These are phyloP conservation scores for Dendrostoma leiphaemia DNA, from an alignment of 2,329 filamentous ascomycete species.

Conservation along the genomic window DNA sequence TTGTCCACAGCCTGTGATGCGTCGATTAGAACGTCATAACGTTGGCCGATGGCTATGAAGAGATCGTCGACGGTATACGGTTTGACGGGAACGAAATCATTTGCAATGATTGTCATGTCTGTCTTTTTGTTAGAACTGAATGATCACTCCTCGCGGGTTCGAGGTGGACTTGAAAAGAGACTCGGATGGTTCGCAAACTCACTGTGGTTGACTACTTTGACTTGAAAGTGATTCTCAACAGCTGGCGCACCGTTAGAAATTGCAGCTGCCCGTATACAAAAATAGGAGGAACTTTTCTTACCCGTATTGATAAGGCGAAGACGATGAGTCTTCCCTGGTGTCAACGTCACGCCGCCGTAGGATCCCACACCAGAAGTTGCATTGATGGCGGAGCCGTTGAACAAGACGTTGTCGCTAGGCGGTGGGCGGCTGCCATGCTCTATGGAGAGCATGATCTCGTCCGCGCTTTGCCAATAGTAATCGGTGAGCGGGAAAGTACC, in stretches of 20 bases:
- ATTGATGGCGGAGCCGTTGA: slow-evolving; percentile 42
- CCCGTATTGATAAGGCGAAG: slow-evolving; percentile 49
- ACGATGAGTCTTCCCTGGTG: slow-evolving; percentile 44
- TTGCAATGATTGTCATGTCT: slow-evolving; percentile 48
- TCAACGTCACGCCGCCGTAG: slow-evolving; percentile 35
- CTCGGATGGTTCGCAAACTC: no score
- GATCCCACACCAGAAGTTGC: slow-evolving; percentile 27
- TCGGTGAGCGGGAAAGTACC: slow-evolving; percentile 49
- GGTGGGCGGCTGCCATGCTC: slow-evolving; percentile 26
- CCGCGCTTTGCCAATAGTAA: slow-evolving; percentile 42
- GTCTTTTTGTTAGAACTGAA: no score
- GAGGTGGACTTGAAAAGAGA: no score
- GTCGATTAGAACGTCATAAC: slow-evolving; percentile 47
- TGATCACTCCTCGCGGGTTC: no score
- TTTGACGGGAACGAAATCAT: slow-evolving; percentile 49
- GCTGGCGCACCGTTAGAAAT: no score
- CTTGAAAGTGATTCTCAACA: slow-evolving; percentile 16
- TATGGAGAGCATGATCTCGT: slow-evolving; percentile 25
- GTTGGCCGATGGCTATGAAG: slow-evolving; percentile 46
- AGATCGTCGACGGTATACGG: slow-evolving; percentile 49
- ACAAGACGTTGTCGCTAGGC: slow-evolving; percentile 39
- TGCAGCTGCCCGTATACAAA: no score
- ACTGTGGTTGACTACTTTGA: slow-evolving; percentile 50
- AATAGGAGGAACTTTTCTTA: no score
- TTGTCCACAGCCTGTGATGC: slow-evolving; percentile 32